Conservation (phyloP, 1,284 basidiomycete genomes). For the Entoloma clypeatum region DNA sequence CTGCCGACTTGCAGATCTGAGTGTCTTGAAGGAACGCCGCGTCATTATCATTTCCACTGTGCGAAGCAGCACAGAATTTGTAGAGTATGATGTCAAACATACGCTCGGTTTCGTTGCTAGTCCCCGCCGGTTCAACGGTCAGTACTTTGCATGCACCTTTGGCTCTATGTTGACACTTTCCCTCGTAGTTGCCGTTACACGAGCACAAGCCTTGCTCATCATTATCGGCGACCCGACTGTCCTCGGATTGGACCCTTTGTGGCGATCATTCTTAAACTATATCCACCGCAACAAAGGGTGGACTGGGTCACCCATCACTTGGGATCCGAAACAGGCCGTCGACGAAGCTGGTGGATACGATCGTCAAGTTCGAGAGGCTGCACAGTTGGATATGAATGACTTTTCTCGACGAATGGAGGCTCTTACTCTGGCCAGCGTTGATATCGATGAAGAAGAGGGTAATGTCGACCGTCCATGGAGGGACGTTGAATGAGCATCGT, state of each 20-base stretch:
- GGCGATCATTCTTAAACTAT: constrained; percentile 53
- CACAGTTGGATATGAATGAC: constrained; percentile 46
- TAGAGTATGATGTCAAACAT: constrained; percentile 54
- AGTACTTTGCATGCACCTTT: constrained; percentile 11
- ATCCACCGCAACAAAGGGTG: constrained; percentile 43
- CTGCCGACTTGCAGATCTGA: constrained; percentile 1
- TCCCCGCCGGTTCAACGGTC: constrained; percentile 62
- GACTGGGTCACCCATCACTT: constrained; percentile 44
- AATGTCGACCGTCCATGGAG: constrained; percentile 54
- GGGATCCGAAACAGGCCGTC: constrained; percentile 43
- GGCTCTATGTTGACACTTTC: background rate
- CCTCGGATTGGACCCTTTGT: constrained; percentile 48
- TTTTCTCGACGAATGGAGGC: constrained; percentile 45
- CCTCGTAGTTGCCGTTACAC: constrained; percentile 33
- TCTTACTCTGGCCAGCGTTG: constrained; percentile 38
- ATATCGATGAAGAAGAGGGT: constrained; percentile 37
- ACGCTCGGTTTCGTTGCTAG: constrained; percentile 64
- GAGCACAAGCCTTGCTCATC: constrained; percentile 55
- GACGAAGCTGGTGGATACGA: constrained; percentile 38
- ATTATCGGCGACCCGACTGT: constrained; percentile 53
- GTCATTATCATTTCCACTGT: constrained; percentile 68
- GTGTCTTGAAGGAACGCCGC: constrained; percentile 46
- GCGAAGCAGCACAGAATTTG: constrained; percentile 51
- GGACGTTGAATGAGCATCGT: constrained; percentile 32
- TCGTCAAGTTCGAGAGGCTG: constrained; percentile 29